Conservation (phyloP, 495 filamentous ascomycete species). For the Haplographium delicatum region DNA sequence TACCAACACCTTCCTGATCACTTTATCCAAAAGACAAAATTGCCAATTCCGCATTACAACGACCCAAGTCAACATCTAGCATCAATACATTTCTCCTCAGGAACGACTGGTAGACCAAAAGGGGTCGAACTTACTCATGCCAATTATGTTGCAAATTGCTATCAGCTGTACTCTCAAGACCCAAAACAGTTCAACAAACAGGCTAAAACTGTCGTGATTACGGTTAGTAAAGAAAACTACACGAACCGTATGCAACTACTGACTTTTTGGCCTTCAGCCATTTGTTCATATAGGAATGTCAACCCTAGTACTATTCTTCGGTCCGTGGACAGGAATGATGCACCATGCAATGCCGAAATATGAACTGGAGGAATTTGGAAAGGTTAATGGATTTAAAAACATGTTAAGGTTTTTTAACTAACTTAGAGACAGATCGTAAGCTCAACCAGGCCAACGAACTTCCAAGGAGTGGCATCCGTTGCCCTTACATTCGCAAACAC, state of each 20-base stretch:
- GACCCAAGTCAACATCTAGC: conserved; percentile 51
- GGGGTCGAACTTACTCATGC: conserved; percentile 82
- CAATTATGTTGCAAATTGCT: conserved; percentile 71
- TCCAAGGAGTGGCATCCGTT: conserved; percentile 79
- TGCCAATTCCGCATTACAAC: conserved; percentile 33
- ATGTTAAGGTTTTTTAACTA: too few relatives aligned
- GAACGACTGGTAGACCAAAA: conserved; percentile 89
- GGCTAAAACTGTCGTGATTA: conserved; percentile 30
- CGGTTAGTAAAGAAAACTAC: too few relatives aligned
- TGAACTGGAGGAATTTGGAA: conserved; percentile 73
- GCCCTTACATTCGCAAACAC: conserved; percentile 74
- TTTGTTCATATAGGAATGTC: conserved; percentile 36
- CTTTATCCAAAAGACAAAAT: conserved; percentile 32
- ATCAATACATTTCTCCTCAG: conserved; percentile 76
- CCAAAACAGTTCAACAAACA: conserved; percentile 24
- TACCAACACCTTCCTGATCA: conserved; percentile 72
- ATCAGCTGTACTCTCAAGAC: conserved; percentile 33
- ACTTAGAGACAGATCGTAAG: too few relatives aligned
- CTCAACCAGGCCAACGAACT: conserved; percentile 66
- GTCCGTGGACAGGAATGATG: conserved; percentile 45
- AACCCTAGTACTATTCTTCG: conserved; percentile 28
- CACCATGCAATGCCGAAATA: conserved; percentile 76
- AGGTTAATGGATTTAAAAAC: too few relatives aligned
- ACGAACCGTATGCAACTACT: too few relatives aligned
- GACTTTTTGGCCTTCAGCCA: too few relatives aligned